Evolutionary conservation across 1,284 basidiomycete species (phyloP), one percentile per base, ranked within the genome.

Genomic region (Hortiboletus rubellus): DNA sequence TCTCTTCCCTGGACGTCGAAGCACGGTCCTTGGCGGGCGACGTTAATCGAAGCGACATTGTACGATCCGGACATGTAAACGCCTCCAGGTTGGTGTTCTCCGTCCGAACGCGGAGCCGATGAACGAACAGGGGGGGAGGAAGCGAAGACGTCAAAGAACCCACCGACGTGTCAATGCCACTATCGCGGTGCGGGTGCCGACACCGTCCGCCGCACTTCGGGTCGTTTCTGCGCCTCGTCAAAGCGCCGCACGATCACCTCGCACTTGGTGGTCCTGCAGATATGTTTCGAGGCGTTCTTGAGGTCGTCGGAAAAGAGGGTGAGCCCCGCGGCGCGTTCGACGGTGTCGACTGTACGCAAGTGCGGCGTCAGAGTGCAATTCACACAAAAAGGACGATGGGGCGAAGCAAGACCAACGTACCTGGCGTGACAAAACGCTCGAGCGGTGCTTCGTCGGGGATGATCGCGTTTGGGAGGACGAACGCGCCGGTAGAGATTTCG

Each of bases 301-400:
- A 98, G 76, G 33, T 83, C 82, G 44, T 92, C 87, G 1, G 95
- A 93, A 78, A 99, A 95, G 37, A 99, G 78, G 2, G 84, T 88
- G 50, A 99, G 80, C 0, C 96, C 96, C 0, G 96, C 90, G 6
- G 94, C 92, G 30, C 87, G 85, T 76, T 99, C 97, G 42, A 99
- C 94, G 0, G 87, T 82, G 54, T 69, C 55, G 36, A 57, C 55
- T 57, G 30, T 15, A n/a, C 2, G 7, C 1, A 7, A 15, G 14
- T 7, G 34, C 6, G 14, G 34, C 34, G 34, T 15, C 6, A 27
- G 27, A 27, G 27, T 27, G 5, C 7, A 22, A 22, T 22, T 3
- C 22, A 22, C 22, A 22, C 22, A 22, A 18, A 18, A 18, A 22
- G 27, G 27, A 27, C 27, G 27, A 1, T 5, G 4, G 27, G 27